Evolutionary conservation across 306 rosid genomes (phyloP), one percentile per base, ranked within the genome.

Genomic region (Prinsepia uniflora): DNA sequence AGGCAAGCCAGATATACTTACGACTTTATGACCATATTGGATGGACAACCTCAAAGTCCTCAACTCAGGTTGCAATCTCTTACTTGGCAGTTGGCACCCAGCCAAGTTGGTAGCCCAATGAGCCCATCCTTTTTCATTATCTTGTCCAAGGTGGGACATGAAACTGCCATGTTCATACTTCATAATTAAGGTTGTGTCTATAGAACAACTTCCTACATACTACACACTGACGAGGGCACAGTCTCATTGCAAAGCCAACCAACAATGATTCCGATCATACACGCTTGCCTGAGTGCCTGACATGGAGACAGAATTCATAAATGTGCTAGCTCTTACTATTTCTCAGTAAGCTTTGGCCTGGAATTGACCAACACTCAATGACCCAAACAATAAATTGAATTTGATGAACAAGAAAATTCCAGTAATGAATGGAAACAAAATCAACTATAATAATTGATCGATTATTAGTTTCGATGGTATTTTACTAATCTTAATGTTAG

Each of bases 71-170:
- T 81, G 84, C 75, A 66, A 55, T 84, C 80, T 68, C 65, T 44
- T 70, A 45, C 72, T 50, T 75, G 81, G 72, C 84, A 80, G 30
- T 24, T 24, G 30, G 30, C 30, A 24, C 43, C 59, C 59, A 24
- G 30, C 52, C 60, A 80, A 80, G 86, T 77, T 86, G 87, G 76
- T 80, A n/a, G n/a, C n/a, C n/a, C n/a, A n/a, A n/a, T n/a, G n/a
- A 75, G 12, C 39, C 70, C 82, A 77, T 60, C 52, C 67, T 36
- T 62, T 22, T 78, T 65, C 45, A 72, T 72, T 63, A 76, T 81
- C 74, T 71, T 70, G n/a, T 46, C 53, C 40, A 50, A 18, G 13
- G 10, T 41, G 45, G 68, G 78, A 49, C 55, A 42, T 19, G 30
- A 76, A 59, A 69, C 65, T 9, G 62, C 60, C 64, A 24, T 50